These are phyloP conservation scores for Neurospora sp. DNA, from an alignment of 495 filamentous ascomycete species.

Conservation along the genomic window DNA sequence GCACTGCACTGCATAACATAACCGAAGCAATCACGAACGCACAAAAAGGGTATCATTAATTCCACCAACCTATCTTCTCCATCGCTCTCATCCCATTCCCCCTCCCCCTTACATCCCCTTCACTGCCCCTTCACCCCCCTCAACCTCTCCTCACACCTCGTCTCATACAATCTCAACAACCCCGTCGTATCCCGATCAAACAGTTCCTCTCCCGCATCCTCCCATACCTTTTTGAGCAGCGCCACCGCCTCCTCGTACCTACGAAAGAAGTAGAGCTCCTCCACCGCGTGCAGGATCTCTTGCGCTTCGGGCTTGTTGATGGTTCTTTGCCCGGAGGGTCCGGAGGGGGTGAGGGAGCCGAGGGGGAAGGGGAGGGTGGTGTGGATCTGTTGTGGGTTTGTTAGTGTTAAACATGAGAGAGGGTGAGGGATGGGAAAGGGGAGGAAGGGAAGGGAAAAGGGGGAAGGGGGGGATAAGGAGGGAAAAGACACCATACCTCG, in stretches of 20 bases:
- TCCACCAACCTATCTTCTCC: background rate
- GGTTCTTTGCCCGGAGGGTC: too few relatives aligned
- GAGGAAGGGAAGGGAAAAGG: too few relatives aligned
- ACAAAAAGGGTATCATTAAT: background rate
- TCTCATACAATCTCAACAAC: constrained; percentile 26
- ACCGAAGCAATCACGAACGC: background rate
- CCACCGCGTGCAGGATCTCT: constrained; percentile 41
- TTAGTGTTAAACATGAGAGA: too few relatives aligned
- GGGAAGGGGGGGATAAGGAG: too few relatives aligned
- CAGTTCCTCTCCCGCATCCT: constrained; percentile 12
- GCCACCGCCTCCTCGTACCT: constrained; percentile 33
- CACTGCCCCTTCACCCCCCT: background rate
- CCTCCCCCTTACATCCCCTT: background rate
- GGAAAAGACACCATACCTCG: constrained; percentile 17
- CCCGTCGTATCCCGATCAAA: constrained; percentile 28
- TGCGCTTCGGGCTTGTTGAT: constrained; percentile 33
- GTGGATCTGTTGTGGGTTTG: too few relatives aligned
- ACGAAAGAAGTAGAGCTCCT: constrained; percentile 46
- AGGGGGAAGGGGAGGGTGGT: too few relatives aligned
- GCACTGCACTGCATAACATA: background rate
- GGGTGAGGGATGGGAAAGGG: too few relatives aligned
- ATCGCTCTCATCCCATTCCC: background rate
- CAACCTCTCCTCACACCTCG: constrained; percentile 19
- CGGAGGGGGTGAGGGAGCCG: too few relatives aligned
- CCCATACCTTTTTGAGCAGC: constrained; percentile 23